A percentile compares a stretch with the other conserved stretches of the same genome.
These are phyloP conservation scores for Plasmopara viticola DNA, from an alignment of 352 stramenopile genomes.

Conservation along the genomic window DNA sequence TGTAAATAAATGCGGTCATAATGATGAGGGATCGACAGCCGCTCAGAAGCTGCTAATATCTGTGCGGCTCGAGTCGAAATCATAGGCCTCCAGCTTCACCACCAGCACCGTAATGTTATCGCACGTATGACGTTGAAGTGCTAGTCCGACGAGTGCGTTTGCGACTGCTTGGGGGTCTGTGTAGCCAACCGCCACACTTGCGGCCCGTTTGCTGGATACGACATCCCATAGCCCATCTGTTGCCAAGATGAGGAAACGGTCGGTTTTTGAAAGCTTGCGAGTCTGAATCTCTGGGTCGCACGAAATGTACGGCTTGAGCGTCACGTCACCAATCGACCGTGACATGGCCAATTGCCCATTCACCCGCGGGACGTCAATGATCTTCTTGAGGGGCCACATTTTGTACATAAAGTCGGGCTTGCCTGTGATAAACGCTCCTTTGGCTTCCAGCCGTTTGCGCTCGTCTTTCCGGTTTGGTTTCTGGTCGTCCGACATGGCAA, in stretches of 20 bases:
- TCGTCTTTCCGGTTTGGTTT: slow-evolving; percentile 79
- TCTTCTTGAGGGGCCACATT: slow-evolving; percentile 68
- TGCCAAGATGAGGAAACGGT: slow-evolving; percentile 77
- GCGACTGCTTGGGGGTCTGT: slow-evolving; percentile 51
- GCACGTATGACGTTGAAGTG: slow-evolving; percentile 41
- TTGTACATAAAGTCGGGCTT: slow-evolving; percentile 58
- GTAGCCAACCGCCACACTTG: slow-evolving; percentile 44
- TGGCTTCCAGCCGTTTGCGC: slow-evolving; percentile 58
- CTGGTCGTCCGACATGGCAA: slow-evolving; percentile 68
- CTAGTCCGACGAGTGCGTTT: slow-evolving; percentile 52
- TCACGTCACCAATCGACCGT: slow-evolving; percentile 75
- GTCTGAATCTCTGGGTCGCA: slow-evolving; percentile 73
- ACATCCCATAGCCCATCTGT: slow-evolving; percentile 84
- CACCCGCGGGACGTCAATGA: slow-evolving; percentile 75
- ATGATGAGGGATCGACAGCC: background rate
- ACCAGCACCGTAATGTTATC: slow-evolving; percentile 83
- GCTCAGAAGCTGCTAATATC: slow-evolving; percentile 20
- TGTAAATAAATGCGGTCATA: slow-evolving; percentile 20
- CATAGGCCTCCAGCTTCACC: slow-evolving; percentile 54
- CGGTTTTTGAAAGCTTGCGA: slow-evolving; percentile 41
- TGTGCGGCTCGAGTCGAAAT: slow-evolving; percentile 24
- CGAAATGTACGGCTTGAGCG: slow-evolving; percentile 68
- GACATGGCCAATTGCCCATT: slow-evolving; percentile 79
- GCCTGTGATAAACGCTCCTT: slow-evolving; percentile 59
- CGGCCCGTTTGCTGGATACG: slow-evolving; percentile 55